Evolutionary conservation across 495 filamentous ascomycete species (phyloP), one percentile per base, ranked within the genome.

Genomic region (Antarctomyces pellizariae): DNA sequence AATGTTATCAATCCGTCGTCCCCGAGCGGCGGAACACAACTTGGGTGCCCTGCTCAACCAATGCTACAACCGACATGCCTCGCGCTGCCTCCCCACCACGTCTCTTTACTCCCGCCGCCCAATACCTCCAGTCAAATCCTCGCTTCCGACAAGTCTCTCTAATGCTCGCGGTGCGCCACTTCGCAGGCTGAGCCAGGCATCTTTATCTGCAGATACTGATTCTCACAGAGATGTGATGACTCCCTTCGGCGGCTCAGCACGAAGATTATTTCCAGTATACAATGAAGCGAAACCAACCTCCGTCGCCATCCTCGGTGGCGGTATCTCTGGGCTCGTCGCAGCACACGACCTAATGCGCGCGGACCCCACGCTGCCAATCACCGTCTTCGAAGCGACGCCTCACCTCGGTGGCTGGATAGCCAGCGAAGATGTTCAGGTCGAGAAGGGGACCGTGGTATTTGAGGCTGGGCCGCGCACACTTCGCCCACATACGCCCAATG

Each of bases 381-480:
- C 73, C 2, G 37, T 99, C 4, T 90, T 75, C 39, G 89, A 99
- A 42, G 64, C 61, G 13, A 58, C 55, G 2, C 30, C 53, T 5
- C 56, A 61, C 3, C 40, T 84, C 1, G 89, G 86, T 14, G 89
- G 89, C 16, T 93, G 86, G 89, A 48, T 95, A 5, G 46, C 69
- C 18, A 76, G 76, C 1, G 64, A 69, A 31, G 45, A 46, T 22
- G 52, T 78, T 5, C 44, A 61, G n/a, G 66, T 80, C 29, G 36
- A 25, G 11, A 43, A 32, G 27, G 46, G 37, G 45, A 64, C 27
- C 13, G 63, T 91, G 11, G 36, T 75, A 3, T 86, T 93, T 36
- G 84, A 97, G 52, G 56, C 66, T 35, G 86, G 86, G 0, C 82
- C 89, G 24, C 62, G 86, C 32, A 80, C 79, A 22, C 46, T 97